Base-by-base conservation (phyloP, 495 filamentous ascomycete species). In the Rostrohypoxylon terebratum region DNA sequence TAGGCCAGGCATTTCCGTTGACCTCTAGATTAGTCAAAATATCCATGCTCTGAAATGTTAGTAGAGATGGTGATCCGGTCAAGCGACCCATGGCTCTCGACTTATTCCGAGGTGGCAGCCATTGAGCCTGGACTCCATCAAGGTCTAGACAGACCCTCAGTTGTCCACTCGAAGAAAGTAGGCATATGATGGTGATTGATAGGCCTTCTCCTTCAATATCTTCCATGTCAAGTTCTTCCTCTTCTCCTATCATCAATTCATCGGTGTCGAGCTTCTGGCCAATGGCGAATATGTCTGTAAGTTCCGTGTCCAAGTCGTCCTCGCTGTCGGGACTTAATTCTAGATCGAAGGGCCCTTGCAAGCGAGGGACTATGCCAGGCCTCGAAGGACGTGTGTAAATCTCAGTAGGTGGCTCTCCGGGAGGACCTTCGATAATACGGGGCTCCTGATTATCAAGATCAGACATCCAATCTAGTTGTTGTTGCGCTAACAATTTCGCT, bases 261-360 rank as follows among this genome's bases (percentile, higher is more conserved):
- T 85, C 81, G 0, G 84, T 79, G 67, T 90, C 87, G 18, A 88
- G 72, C 64, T 83, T 85, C 38, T 83, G 74, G 3, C 86, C 86
- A 68, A 87, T 83, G n/a, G 86, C 85, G 63, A 80, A 81, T 1
- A 87, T 87, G 57, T 87, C 85, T 57, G 80, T 87, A 16, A 88
- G 77, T 60, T 85, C 81, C 2, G 91, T 81, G 71, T 96, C 92
- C 21, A 90, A 77, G 68, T 93, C 90, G 45, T 92, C 88, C 48
- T 90, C 81, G 34, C 87, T 83, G 31, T 92, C 88, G 1, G 87
- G 82, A 51, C 86, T 90, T 6, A 87, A 78, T 21, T 91, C 87
- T 13, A 95, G 81, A 9, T 91, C 84, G 78, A 97, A 96, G 2
- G 94, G 94, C 2, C 94, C 94, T 79, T 98, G 94, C 42, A 98